These are phyloP conservation scores for Boehmeria nivea DNA, from an alignment of 306 rosid species.

Conservation along the genomic window DNA sequence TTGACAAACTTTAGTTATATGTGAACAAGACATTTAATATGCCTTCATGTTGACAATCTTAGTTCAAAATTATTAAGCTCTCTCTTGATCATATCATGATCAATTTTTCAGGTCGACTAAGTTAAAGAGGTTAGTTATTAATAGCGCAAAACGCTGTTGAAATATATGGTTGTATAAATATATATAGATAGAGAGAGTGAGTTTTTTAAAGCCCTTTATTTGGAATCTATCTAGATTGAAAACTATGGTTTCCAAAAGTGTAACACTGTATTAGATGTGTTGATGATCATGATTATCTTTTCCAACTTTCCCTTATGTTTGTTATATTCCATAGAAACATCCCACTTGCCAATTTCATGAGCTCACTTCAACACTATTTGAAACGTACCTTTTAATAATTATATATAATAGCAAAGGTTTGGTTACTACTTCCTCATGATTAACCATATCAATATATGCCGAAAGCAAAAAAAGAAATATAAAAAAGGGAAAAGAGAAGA, in stretches of 20 bases:
- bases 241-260: conserved; percentile 4
- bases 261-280: conserved; percentile 11
- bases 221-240: background rate
- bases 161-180: no score
- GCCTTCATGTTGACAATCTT: no score
- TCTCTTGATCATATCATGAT: no score
- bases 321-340: conserved; percentile 17
- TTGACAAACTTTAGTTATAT: no score
- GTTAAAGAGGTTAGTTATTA: no score
- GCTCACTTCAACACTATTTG: conserved; percentile 3
- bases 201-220: no score
- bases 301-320: conserved; percentile 24
- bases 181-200: no score
- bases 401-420: background rate
- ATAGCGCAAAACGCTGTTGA: no score
- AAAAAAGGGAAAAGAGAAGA: background rate
- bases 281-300: conserved; percentile 15
- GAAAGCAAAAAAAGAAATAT: conserved; percentile 1
- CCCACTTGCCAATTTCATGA: conserved; percentile 19
- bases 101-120: no score
- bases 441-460: background rate
- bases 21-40: no score
- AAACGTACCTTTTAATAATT: conserved; percentile 2
- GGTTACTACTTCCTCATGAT: conserved; percentile 7
- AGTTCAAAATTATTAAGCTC: no score